Conservation (phyloP, 2,329 filamentous ascomycete genomes). For the Metarhizium brunneum region DNA sequence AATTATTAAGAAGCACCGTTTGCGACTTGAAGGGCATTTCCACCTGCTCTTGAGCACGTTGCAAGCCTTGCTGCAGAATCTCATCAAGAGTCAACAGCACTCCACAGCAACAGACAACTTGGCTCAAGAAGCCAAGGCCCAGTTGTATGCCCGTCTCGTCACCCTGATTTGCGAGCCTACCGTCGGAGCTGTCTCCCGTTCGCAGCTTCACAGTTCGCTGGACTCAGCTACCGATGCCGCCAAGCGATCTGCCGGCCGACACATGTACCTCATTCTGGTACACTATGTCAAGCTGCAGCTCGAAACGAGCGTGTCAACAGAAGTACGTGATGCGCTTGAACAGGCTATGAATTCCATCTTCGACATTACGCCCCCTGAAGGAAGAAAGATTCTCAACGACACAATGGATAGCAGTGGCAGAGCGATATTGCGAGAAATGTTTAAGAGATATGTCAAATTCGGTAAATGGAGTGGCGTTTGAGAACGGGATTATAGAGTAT, state of each 20-base stretch:
- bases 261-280: slow-evolving; percentile 53
- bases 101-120: slow-evolving; percentile 10
- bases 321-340: slow-evolving; percentile 45
- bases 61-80: slow-evolving; percentile 44
- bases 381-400: slow-evolving; percentile 48
- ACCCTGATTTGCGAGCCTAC: slow-evolving; percentile 52
- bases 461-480: slow-evolving; percentile 55
- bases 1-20: slow-evolving; percentile 49
- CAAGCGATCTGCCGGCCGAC: slow-evolving; percentile 49
- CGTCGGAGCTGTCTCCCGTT: slow-evolving; percentile 42
- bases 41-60: slow-evolving; percentile 47
- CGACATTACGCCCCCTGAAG: slow-evolving; percentile 46
- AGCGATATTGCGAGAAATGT: slow-evolving; percentile 49
- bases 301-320: slow-evolving; percentile 39
- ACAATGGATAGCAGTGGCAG: slow-evolving; percentile 49
- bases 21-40: slow-evolving; percentile 53
- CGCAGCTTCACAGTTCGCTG: slow-evolving; percentile 34
- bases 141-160: slow-evolving; percentile 43
- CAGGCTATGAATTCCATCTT: slow-evolving; percentile 50
- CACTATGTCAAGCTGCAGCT: slow-evolving; percentile 53
- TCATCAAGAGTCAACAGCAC: slow-evolving; percentile 31
- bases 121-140: slow-evolving; percentile 35
- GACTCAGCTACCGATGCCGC: slow-evolving; percentile 53
- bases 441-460: slow-evolving; percentile 50
- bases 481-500: not conserved